phyloP scores from a whole-genome alignment of 2,329 filamentous ascomycete species.

The Pseudogymnoascus sp. region DNA sequence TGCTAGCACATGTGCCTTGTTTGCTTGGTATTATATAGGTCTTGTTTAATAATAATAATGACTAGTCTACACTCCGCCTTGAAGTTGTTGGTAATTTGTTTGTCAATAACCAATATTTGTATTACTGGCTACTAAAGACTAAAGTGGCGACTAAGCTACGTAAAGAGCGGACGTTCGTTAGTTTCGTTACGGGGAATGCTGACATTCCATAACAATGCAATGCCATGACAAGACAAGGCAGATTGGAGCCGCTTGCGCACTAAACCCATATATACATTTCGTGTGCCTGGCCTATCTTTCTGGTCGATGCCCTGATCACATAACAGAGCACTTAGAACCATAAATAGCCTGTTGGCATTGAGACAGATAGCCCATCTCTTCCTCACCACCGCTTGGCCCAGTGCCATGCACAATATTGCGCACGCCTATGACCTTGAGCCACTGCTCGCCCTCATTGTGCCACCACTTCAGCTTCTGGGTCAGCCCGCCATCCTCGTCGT shows the following conservation, averaged over 20 bases:
- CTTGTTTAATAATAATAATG: not conserved
- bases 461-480: constrained; percentile 84
- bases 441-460: constrained; percentile 81
- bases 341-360: constrained; percentile 40
- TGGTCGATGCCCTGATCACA: constrained; percentile 31
- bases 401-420: constrained; percentile 45
- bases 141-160: not conserved
- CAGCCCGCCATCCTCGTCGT: constrained; percentile 61
- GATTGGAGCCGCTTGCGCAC: not conserved
- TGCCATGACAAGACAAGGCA: not conserved
- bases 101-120: not conserved
- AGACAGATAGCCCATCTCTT: constrained; percentile 74
- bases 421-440: constrained; percentile 66
- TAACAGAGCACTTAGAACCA: constrained; percentile 39
- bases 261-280: not conserved
- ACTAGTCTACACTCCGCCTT: not conserved
- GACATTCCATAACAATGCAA: not conserved
- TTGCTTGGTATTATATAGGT: not conserved
- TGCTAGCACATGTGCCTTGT: not conserved
- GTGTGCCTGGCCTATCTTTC: not conserved
- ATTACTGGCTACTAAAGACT: not conserved
- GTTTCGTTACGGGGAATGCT: not conserved
- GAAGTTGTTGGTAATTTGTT: no score
- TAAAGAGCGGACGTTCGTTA: not conserved
- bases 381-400: constrained; percentile 46